phyloP scores from a whole-genome alignment of 345 rosid species.

The Aurinia saxatilis region DNA sequence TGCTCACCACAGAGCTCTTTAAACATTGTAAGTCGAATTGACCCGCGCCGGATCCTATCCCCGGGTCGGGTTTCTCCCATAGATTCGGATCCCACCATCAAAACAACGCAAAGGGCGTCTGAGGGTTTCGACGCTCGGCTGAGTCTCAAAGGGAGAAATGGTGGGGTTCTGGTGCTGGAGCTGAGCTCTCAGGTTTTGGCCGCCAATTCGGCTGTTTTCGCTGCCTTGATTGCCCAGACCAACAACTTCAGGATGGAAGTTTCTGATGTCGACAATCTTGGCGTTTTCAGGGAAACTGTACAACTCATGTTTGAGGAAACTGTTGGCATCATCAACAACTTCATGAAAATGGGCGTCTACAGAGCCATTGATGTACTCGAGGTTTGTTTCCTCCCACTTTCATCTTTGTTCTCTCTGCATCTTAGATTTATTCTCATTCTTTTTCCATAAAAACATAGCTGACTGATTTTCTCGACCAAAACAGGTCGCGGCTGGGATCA shows the following conservation, averaged over 20 bases:
- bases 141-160: slow-evolving; percentile 61
- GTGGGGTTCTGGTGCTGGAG: slow-evolving; percentile 63
- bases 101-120: slow-evolving; percentile 24
- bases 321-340: slow-evolving; percentile 37
- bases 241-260: slow-evolving; percentile 66
- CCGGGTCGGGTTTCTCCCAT: slow-evolving; percentile 96
- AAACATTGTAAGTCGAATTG: slow-evolving; percentile 65
- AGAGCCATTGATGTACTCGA: slow-evolving; percentile 75
- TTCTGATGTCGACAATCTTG: slow-evolving; percentile 73
- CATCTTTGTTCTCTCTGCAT: too few species aligned
- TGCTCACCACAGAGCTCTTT: slow-evolving; percentile 62
- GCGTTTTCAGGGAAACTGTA: slow-evolving; percentile 63
- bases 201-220: slow-evolving; percentile 56
- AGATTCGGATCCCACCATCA: slow-evolving; percentile 46
- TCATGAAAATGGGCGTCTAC: slow-evolving; percentile 62
- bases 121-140: slow-evolving; percentile 72
- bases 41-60: slow-evolving; percentile 85
- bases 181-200: slow-evolving; percentile 57
- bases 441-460: too few species aligned
- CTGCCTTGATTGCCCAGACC: slow-evolving; percentile 41
- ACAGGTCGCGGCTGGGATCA: slow-evolving; percentile 73
- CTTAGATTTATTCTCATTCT: too few species aligned
- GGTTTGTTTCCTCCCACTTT: too few species aligned
- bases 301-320: slow-evolving; percentile 81
- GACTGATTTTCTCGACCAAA: too few species aligned